Conservation (phyloP, 352 stramenopile species). For the Globisporangium recalcitrans region DNA sequence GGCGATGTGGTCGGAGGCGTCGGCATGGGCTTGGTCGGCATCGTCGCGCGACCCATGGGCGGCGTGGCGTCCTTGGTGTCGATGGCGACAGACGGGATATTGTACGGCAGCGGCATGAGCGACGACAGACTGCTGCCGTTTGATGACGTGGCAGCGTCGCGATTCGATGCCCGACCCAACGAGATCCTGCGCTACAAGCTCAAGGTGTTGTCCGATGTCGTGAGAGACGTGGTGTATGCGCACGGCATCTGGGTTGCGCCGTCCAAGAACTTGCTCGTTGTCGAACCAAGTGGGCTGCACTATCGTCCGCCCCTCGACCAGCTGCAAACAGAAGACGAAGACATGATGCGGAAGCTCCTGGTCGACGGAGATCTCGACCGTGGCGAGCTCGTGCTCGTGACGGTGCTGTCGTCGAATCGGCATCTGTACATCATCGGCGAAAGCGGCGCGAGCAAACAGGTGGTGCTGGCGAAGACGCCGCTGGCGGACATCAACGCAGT, state of each 20-base stretch:
- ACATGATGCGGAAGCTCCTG: constrained; percentile 29
- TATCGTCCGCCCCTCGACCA: constrained; percentile 15
- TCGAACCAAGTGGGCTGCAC: constrained; percentile 21
- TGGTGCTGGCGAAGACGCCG: constrained; percentile 37
- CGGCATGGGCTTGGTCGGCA: constrained; percentile 73
- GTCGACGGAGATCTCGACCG: constrained; percentile 22
- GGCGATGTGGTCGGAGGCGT: constrained; percentile 64
- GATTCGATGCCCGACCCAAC: constrained; percentile 53
- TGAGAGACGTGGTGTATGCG: constrained; percentile 51
- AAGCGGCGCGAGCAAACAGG: constrained; percentile 30
- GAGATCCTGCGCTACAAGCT: constrained; percentile 75
- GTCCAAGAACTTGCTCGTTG: constrained; percentile 17
- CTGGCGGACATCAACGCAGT: constrained; percentile 52
- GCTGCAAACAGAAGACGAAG: constrained; percentile 16
- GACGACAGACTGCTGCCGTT: constrained; percentile 28
- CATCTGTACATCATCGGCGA: constrained; percentile 56
- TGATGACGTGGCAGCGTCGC: constrained; percentile 20
- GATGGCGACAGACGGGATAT: constrained; percentile 65
- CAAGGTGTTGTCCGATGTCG: constrained; percentile 55
- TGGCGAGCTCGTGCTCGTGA: constrained; percentile 29
- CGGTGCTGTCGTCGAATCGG: constrained; percentile 40
- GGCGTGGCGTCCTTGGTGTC: constrained; percentile 75
- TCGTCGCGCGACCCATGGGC: constrained; percentile 72
- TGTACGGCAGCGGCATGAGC: constrained; percentile 54
- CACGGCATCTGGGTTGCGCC: constrained; percentile 59